phyloP scores from a whole-genome alignment of 2,329 filamentous ascomycete genomes.

The Ophiostoma piceae region DNA sequence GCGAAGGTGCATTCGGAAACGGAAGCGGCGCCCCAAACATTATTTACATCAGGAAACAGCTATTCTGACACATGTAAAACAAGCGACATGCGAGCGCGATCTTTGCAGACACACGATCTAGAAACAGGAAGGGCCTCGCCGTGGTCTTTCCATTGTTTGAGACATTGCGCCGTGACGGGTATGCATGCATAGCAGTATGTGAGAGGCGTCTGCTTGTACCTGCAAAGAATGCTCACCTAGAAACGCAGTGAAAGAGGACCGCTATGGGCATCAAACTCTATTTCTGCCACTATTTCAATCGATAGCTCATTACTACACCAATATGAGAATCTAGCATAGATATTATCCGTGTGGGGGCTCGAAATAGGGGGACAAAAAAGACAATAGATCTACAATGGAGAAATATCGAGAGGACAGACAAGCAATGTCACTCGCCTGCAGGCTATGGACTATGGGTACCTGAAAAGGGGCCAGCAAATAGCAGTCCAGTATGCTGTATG shows the following conservation, averaged over 20 bases:
- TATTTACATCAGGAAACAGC: neutral
- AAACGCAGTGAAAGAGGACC: neutral
- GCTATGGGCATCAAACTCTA: neutral
- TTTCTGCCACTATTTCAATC: too few relatives aligned
- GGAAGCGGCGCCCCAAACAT: neutral
- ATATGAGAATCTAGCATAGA: neutral
- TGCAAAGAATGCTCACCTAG: neutral
- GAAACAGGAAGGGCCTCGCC: neutral
- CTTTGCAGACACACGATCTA: neutral
- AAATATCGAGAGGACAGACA: neutral
- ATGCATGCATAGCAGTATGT: neutral
- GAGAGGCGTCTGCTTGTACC: neutral
- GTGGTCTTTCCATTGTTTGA: neutral
- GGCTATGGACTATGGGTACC: neutral
- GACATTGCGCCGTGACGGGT: neutral
- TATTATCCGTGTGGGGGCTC: neutral
- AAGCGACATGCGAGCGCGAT: neutral
- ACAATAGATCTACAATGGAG: neutral
- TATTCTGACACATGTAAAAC: slow-evolving; percentile 2
- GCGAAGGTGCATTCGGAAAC: neutral
- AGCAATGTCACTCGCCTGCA: neutral
- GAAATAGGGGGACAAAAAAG: neutral
- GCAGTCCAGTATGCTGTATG: neutral
- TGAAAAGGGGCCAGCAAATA: slow-evolving; percentile 8
- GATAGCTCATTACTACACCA: too few relatives aligned